A percentile compares a stretch with the other conserved stretches of the same genome.
Conservation (phyloP, 768 basidiomycete species). For the Lyophyllum shimeji region DNA sequence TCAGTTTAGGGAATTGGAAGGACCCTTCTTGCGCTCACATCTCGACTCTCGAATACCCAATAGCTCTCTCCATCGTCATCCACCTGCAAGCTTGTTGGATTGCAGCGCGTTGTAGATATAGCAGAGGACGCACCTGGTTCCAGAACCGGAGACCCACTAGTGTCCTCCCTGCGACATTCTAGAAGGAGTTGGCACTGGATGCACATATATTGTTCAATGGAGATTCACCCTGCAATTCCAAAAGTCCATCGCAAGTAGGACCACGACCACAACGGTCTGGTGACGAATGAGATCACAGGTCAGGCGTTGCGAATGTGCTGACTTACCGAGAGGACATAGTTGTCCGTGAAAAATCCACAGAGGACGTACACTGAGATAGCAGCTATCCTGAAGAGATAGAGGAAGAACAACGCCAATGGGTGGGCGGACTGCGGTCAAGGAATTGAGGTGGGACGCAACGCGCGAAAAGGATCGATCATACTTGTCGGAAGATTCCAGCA, state of each 20-base stretch:
- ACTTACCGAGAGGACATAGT: slow-evolving; percentile 91
- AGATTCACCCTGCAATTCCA: slow-evolving; percentile 88
- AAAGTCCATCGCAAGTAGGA: slow-evolving; percentile 95
- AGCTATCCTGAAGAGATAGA: slow-evolving; percentile 84
- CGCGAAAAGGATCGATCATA: slow-evolving; percentile 26
- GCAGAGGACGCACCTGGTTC: slow-evolving; percentile 70
- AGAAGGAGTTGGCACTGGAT: not conserved
- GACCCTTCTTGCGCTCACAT: slow-evolving; percentile 53
- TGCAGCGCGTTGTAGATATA: not conserved
- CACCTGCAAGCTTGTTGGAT: slow-evolving; percentile 47
- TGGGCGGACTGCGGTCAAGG: slow-evolving; percentile 64
- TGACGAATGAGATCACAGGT: not conserved
- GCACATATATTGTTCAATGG: not conserved
- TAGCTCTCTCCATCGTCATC: slow-evolving; percentile 95
- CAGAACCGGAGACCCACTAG: slow-evolving; percentile 95
- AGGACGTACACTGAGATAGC: slow-evolving; percentile 93
- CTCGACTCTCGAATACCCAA: slow-evolving; percentile 98
- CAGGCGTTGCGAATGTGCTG: slow-evolving; percentile 1
- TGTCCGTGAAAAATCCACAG: slow-evolving; percentile 86
- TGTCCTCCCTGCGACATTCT: slow-evolving; percentile 94
- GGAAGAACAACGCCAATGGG: slow-evolving; percentile 79
- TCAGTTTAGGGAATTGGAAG: not conserved
- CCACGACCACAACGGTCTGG: slow-evolving; percentile 85
- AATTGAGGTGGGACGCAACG: slow-evolving; percentile 8
- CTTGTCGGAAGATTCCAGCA: slow-evolving; percentile 77